Base-by-base conservation (phyloP, 106 monocot species). In the Dendrobium huoshanense region DNA sequence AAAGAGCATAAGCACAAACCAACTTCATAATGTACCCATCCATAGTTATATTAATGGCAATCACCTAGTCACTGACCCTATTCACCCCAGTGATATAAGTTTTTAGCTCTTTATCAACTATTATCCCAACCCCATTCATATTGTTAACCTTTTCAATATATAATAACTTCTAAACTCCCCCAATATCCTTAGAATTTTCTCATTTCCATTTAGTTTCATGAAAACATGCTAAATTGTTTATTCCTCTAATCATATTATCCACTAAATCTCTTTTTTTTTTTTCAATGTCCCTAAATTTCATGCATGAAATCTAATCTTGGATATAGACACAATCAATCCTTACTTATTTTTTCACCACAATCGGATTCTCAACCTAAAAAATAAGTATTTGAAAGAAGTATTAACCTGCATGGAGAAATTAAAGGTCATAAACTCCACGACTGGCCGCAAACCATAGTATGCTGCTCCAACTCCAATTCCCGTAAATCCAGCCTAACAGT, bases 391-490 rank as follows among this genome's bases (percentile, higher is more conserved):
- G 43, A 49, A 76, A 76, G 15, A 76, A 76, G 10, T 25, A 2
- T 27, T 74, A 78, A 95, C 99, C 99, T 99, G 99, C 99, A 99
- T 93, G 20, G 99, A 91, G 84, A 99, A 99, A 80, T 99, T 99
- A 77, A 93, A 99, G 61, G 95, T 99, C 99, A 99, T 99, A 81
- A 95, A 99, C 74, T 99, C 99, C 43, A 99, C 77, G 44, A 95
- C 87, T 85, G 99, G 99, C 7, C 90, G 88, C 74, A 99, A 90
- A 82, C 99, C 99, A 82, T 95, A 90, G 78, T 95, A 99, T 47
- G 99, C 99, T 75, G 99, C 93, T 20, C 99, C 95, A 87, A 99
- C 99, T 55, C 95, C 99, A 84, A 99, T 95, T 76, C 99, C 99
- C 70, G 99, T 76, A 88, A 99, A 99, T 75, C 99, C 95, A 91